A percentile compares a stretch with the other conserved stretches of the same genome.
These are phyloP conservation scores for Porodaedalea pini DNA, from an alignment of 1,284 basidiomycete species.

Conservation along the genomic window DNA sequence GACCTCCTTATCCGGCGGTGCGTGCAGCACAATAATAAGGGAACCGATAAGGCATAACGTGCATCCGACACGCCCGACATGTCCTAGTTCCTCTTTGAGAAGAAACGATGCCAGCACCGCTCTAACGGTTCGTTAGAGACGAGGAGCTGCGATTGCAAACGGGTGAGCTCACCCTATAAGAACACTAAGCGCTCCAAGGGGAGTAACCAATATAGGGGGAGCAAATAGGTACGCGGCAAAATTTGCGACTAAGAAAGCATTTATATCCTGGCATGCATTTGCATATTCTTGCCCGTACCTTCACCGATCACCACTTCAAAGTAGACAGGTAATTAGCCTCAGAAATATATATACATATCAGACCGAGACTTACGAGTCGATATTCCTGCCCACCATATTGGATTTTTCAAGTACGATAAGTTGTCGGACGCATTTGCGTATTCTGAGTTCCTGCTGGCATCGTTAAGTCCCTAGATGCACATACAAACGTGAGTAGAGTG, in stretches of 20 bases:
- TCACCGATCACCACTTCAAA: slow-evolving; percentile 83
- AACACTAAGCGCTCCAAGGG: slow-evolving; percentile 94
- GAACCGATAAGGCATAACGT: slow-evolving; percentile 89
- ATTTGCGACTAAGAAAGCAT: slow-evolving; percentile 74
- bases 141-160: background rate
- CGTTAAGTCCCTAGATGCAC: slow-evolving; percentile 70
- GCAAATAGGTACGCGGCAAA: slow-evolving; percentile 99
- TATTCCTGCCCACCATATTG: slow-evolving; percentile 99
- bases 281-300: slow-evolving; percentile 44
- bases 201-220: slow-evolving; percentile 95
- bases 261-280: background rate
- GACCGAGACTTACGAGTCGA: slow-evolving; percentile 70
- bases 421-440: slow-evolving; percentile 72
- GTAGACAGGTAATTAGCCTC: slow-evolving; percentile 21
- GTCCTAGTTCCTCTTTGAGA: slow-evolving; percentile 90
- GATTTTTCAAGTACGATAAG: slow-evolving; percentile 84
- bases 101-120: slow-evolving; percentile 92
- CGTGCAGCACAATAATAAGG: slow-evolving; percentile 93
- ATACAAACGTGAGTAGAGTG: background rate
- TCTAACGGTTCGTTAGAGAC: slow-evolving; percentile 40
- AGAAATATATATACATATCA: slow-evolving; percentile 14
- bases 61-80: slow-evolving; percentile 91
- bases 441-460: slow-evolving; percentile 57
- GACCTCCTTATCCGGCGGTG: slow-evolving; percentile 93
- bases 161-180: slow-evolving; percentile 77